phyloP scores from a whole-genome alignment of 1,139 yeast species.

The Pichiaceae sp. region DNA sequence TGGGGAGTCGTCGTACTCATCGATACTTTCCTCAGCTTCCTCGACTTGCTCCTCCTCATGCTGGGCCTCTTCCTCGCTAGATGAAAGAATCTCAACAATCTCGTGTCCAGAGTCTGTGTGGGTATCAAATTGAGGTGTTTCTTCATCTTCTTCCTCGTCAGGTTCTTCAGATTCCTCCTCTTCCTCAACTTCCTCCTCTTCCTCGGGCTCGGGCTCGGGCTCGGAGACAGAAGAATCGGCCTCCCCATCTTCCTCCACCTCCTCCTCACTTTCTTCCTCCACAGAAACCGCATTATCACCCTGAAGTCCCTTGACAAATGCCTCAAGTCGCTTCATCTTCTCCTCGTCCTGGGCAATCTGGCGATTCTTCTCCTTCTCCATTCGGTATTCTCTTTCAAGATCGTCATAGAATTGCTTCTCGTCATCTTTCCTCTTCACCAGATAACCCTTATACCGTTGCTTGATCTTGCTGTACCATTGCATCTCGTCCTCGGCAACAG shows the following conservation, averaged over 20 bases:
- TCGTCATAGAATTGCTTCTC: slow-evolving; percentile 19
- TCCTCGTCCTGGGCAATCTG: slow-evolving; percentile 9
- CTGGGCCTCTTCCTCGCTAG: slow-evolving; percentile 5
- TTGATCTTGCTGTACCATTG: slow-evolving; percentile 17
- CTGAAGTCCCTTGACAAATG: slow-evolving; percentile 6
- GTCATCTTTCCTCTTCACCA: slow-evolving; percentile 16
- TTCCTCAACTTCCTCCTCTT: slow-evolving; percentile 7
- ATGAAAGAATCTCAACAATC: slow-evolving; percentile 4
- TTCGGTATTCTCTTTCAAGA: slow-evolving; percentile 15
- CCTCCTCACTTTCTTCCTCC: slow-evolving; percentile 2
- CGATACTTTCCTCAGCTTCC: not conserved
- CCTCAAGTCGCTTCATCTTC: slow-evolving; percentile 11
- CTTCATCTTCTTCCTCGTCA: slow-evolving; percentile 9
- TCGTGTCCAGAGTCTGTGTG: slow-evolving; percentile 1
- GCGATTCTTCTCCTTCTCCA: slow-evolving; percentile 13
- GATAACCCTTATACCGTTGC: slow-evolving; percentile 14
- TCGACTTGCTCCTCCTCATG: slow-evolving; percentile 2
- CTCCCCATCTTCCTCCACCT: slow-evolving; percentile 1
- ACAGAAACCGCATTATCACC: not conserved
- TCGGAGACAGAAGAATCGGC: not conserved
- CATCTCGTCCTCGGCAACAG: slow-evolving; percentile 8
- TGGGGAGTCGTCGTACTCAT: not conserved
- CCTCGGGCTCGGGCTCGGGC: not conserved
- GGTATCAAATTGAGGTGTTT: not conserved
- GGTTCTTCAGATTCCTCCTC: slow-evolving; percentile 9